Evolutionary conservation across 1,139 yeast genomes (phyloP).

Genomic region (Yamadazyma atlantica): DNA sequence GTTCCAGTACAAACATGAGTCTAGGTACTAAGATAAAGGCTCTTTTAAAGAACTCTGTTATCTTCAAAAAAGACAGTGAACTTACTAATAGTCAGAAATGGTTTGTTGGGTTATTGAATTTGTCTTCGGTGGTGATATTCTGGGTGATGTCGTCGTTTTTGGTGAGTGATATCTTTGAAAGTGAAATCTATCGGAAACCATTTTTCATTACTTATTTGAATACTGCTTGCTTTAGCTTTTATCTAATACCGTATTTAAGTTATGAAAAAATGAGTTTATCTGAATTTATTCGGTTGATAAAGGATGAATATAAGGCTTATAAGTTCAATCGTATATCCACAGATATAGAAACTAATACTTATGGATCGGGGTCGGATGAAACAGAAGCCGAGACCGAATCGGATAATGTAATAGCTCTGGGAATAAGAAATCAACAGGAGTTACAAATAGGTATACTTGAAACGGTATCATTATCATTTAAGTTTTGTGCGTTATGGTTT

Average conservation of each 20-base stretch:
- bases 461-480: constrained; percentile 66
- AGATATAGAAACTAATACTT: constrained; percentile 15
- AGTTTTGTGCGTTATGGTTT: constrained; percentile 88
- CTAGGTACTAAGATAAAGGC: not conserved
- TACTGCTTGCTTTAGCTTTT: constrained; percentile 79
- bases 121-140: constrained; percentile 71
- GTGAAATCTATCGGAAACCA: constrained; percentile 79
- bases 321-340: not conserved
- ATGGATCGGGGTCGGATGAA: constrained; percentile 19
- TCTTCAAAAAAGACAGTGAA: constrained; percentile 13
- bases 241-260: constrained; percentile 63
- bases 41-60: constrained; percentile 3
- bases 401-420: not conserved
- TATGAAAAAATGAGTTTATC: constrained; percentile 19
- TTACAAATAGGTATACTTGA: constrained; percentile 34
- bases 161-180: constrained; percentile 70
- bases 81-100: constrained; percentile 48
- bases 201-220: constrained; percentile 88
- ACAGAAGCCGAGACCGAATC: not conserved
- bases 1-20: not conserved
- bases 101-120: constrained; percentile 73
- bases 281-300: constrained; percentile 24
- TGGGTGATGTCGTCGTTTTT: constrained; percentile 90
- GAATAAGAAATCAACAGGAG: constrained; percentile 8
- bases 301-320: constrained; percentile 20